phyloP scores from a whole-genome alignment of 2,329 filamentous ascomycete genomes.

The Colletotrichum somersetense region DNA sequence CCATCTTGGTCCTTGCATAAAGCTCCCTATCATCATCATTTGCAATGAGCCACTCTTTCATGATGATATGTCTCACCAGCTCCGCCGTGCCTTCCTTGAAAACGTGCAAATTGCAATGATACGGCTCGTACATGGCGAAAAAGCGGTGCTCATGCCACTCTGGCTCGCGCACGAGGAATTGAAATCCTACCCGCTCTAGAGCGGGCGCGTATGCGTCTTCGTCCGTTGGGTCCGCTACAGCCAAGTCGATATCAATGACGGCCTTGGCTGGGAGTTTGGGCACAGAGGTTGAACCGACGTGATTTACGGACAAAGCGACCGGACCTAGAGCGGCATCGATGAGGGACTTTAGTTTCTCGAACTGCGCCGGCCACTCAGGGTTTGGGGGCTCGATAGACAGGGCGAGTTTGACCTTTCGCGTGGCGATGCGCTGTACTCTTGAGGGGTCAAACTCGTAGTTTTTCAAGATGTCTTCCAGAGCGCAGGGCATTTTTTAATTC shows the following conservation, averaged over 20 bases:
- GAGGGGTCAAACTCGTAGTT: constrained; percentile 45
- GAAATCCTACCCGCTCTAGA: constrained; percentile 59
- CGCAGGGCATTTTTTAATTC: constrained; percentile 21
- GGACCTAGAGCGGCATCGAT: constrained; percentile 53
- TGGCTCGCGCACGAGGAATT: constrained; percentile 60
- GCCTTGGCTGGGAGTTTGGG: constrained; percentile 63
- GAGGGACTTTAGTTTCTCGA: constrained; percentile 48
- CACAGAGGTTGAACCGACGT: constrained; percentile 65
- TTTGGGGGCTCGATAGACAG: constrained; percentile 54
- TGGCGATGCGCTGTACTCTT: constrained; percentile 45
- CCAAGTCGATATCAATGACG: constrained; percentile 66
- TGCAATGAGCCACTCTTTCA: constrained; percentile 58
- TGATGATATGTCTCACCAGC: constrained; percentile 57
- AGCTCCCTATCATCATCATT: constrained; percentile 53
- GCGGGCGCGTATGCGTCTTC: constrained; percentile 58
- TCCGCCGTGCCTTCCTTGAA: constrained; percentile 59
- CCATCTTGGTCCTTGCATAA: constrained; percentile 56
- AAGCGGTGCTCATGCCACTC: constrained; percentile 63
- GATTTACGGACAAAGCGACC: constrained; percentile 53
- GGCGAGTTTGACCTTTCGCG: constrained; percentile 44
- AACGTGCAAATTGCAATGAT: constrained; percentile 61
- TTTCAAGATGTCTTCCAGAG: constrained; percentile 47
- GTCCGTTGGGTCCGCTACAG: constrained; percentile 54
- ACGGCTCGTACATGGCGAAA: constrained; percentile 54
- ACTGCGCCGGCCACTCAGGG: constrained; percentile 53